Conservation (phyloP, 1,139 yeast species). For the Saccharomyces pastorianus region DNA sequence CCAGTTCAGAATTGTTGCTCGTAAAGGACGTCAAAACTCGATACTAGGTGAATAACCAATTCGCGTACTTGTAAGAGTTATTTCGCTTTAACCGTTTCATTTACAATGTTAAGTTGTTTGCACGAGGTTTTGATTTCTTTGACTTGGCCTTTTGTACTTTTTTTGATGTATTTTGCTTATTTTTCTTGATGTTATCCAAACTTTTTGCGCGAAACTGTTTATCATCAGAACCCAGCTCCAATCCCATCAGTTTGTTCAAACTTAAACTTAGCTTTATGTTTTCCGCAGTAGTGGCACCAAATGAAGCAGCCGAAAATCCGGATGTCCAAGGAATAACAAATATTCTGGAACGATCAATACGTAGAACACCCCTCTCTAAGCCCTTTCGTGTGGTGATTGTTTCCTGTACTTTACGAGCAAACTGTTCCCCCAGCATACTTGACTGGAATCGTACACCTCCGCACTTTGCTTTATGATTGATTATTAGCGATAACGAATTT, state of each 20-base stretch:
- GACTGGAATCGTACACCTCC: conserved; percentile 22
- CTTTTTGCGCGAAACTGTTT: neutral
- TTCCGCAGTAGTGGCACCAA: conserved; percentile 16
- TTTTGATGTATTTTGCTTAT: conserved; percentile 3
- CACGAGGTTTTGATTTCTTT: conserved; percentile 2
- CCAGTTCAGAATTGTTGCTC: too few relatives aligned
- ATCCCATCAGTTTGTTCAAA: conserved; percentile 13
- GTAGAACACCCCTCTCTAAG: conserved; percentile 16
- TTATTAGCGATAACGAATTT: conserved; percentile 15
- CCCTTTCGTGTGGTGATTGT: conserved; percentile 3
- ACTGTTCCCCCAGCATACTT: conserved; percentile 12
- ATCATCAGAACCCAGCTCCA: conserved; percentile 6
- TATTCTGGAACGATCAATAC: conserved; percentile 14
- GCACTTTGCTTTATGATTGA: conserved; percentile 26
- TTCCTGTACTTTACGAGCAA: conserved; percentile 5
- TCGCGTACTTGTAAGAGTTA: too few relatives aligned
- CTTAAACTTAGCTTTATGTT: conserved; percentile 15
- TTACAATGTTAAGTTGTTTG: neutral
- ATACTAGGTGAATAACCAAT: too few relatives aligned
- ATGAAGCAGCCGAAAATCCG: conserved; percentile 18
- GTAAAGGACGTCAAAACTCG: too few relatives aligned
- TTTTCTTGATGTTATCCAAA: neutral
- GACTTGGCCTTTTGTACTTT: conserved; percentile 1
- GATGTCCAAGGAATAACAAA: conserved; percentile 20
- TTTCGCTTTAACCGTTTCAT: neutral